phyloP scores from a whole-genome alignment of 805 yeast species.

The Wickerhamiella cacticola region DNA sequence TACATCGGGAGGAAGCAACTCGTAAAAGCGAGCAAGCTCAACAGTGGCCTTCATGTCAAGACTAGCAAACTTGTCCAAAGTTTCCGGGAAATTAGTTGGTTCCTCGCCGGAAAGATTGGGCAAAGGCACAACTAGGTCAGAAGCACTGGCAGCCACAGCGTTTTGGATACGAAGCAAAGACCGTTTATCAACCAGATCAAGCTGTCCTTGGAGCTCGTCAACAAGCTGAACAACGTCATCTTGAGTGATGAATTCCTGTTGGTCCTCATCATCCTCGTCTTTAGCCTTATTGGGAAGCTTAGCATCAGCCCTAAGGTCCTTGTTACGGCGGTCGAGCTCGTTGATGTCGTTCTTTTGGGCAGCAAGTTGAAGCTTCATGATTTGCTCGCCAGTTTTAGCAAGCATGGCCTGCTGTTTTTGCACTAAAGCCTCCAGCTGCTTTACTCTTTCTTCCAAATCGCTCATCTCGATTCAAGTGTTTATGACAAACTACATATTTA shows the following conservation, averaged over 20 bases:
- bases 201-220: conserved; percentile 79
- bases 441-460: conserved; percentile 3
- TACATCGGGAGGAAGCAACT: conserved; percentile 57
- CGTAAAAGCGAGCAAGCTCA: conserved; percentile 58
- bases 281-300: conserved; percentile 11
- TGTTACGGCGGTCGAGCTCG: conserved; percentile 19
- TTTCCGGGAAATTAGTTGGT: conserved; percentile 45
- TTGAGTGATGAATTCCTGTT: conserved; percentile 40
- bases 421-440: conserved; percentile 32
- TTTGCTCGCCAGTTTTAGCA: conserved; percentile 67
- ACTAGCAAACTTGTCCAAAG: conserved; percentile 40
- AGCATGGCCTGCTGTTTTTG: conserved; percentile 54
- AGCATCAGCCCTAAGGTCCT: conserved; percentile 6
- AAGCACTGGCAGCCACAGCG: conserved; percentile 35
- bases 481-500: not conserved
- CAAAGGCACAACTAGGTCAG: conserved; percentile 48
- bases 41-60: conserved; percentile 39
- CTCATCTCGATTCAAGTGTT: not conserved
- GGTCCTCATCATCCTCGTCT: conserved; percentile 8
- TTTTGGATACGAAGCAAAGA: conserved; percentile 60
- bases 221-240: conserved; percentile 81
- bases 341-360: conserved; percentile 32
- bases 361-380: conserved; percentile 54
- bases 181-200: conserved; percentile 63
- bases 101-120: conserved; percentile 70